These are phyloP conservation scores for Liquidambar formosana DNA, from an alignment of 164 flowering plant species.

Conservation along the genomic window DNA sequence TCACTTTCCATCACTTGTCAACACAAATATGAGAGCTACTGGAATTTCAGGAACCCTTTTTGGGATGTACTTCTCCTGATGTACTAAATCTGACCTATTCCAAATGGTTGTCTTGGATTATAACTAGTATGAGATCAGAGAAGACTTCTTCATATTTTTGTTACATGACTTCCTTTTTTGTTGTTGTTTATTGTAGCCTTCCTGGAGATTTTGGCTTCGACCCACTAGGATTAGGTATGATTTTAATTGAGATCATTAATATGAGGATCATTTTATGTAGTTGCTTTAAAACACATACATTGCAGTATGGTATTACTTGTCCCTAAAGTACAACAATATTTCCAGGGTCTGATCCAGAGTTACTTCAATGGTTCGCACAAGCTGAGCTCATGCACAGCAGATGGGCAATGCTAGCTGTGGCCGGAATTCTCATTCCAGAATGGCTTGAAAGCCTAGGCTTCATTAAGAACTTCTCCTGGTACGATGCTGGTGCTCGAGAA, in stretches of 20 bases:
- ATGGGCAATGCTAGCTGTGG: constrained; percentile 95
- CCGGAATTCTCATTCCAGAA: constrained; percentile 87
- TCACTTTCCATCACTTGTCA: no score
- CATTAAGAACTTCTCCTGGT: constrained; percentile 77
- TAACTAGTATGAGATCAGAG: not conserved
- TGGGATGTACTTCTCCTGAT: no score
- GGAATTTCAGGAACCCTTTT: no score
- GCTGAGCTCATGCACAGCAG: constrained; percentile 83
- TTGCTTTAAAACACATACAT: no score
- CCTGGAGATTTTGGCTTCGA: constrained; percentile 98
- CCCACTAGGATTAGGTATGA: constrained; percentile 88
- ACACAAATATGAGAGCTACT: no score
- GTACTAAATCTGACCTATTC: no score
- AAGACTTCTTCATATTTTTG: not conserved
- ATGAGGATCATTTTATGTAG: not conserved
- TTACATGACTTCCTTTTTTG: not conserved
- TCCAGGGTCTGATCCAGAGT: constrained; percentile 79
- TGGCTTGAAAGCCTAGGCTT: constrained; percentile 60
- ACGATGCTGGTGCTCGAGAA: constrained; percentile 62
- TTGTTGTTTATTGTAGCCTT: constrained; percentile 44
- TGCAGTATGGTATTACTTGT: not conserved
- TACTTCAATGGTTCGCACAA: constrained; percentile 81
- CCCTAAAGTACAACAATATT: not conserved
- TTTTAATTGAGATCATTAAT: not conserved
- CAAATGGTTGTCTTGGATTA: no score